Percentiles rank a stretch among this genome's conserved stretches.
Conservation (phyloP, 768 basidiomycete species). For the Cystofilobasidium capitatum region DNA sequence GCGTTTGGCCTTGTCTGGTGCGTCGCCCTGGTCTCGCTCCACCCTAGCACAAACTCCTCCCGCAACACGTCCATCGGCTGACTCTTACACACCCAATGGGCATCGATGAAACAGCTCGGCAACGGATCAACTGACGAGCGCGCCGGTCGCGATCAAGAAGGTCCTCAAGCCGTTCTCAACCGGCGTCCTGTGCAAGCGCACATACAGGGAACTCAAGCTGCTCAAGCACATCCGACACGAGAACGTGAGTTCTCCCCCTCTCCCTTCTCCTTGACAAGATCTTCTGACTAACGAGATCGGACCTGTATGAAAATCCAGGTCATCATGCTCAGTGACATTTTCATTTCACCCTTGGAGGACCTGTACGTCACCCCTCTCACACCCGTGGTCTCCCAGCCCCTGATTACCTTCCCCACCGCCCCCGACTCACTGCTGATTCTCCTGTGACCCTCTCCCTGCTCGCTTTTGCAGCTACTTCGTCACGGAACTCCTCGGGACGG, state of each 20-base stretch:
- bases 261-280: background rate
- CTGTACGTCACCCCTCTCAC: background rate
- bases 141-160: constrained; percentile 5
- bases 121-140: constrained; percentile 1
- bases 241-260: background rate
- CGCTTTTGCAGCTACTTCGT: constrained; percentile 7
- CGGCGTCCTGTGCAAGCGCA: constrained; percentile 5
- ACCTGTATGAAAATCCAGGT: background rate
- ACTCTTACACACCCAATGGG: no score
- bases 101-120: background rate
- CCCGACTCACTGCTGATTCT: background rate
- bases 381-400: no score
- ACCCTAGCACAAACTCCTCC: no score
- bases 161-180: constrained; percentile 6
- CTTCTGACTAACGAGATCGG: background rate
- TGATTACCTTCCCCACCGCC: background rate
- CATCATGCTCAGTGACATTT: constrained; percentile 9
- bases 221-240: constrained; percentile 8
- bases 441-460: no score
- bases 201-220: constrained; percentile 2
- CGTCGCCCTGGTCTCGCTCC: no score
- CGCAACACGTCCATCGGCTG: no score
- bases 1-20: constrained; percentile 7
- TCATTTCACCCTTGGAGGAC: constrained; percentile 6
- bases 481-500: background rate